phyloP scores from a whole-genome alignment of 2,329 filamentous ascomycete species.

The Cladosporium sp. region DNA sequence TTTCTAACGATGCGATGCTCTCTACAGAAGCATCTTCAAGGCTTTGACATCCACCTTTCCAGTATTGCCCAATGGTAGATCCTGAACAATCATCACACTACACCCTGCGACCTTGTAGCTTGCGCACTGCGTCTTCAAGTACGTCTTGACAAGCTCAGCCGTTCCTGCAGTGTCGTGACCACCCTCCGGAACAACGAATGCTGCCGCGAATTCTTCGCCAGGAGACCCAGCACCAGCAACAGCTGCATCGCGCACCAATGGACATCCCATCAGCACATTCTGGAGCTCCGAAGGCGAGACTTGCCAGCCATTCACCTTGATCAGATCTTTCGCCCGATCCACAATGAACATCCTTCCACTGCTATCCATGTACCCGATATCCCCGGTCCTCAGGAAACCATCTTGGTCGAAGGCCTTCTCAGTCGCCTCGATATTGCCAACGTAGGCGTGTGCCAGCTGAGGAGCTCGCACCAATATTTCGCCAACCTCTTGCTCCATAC shows the following conservation, averaged over 20 bases:
- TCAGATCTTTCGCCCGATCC: conserved; percentile 38
- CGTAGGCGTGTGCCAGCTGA: conserved; percentile 44
- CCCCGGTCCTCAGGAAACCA: conserved; percentile 23
- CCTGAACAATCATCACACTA: too few species aligned
- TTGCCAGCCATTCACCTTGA: conserved; percentile 39
- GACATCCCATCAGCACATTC: conserved; percentile 28
- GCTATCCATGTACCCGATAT: conserved; percentile 37
- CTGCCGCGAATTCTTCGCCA: too few species aligned
- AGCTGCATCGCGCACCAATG: conserved; percentile 31
- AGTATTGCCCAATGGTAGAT: too few species aligned
- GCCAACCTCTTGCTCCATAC: conserved; percentile 32
- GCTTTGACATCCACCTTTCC: too few species aligned
- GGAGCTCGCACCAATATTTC: conserved; percentile 44
- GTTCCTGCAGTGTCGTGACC: too few species aligned
- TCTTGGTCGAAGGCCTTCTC: conserved; percentile 22
- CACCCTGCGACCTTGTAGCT: too few species aligned
- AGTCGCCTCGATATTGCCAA: conserved; percentile 33
- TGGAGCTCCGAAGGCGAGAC: conserved; percentile 38
- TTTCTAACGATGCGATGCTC: too few species aligned
- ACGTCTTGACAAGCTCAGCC: too few species aligned
- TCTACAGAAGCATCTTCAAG: too few species aligned
- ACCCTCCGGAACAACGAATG: too few species aligned
- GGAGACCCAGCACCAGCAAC: conserved; percentile 23
- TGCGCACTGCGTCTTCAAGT: too few species aligned
- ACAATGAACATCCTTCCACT: conserved; percentile 35